Evolutionary conservation across 2,329 filamentous ascomycete genomes (phyloP), one percentile per base, ranked within the genome.

Genomic region (Neofusicoccum cordaticola): DNA sequence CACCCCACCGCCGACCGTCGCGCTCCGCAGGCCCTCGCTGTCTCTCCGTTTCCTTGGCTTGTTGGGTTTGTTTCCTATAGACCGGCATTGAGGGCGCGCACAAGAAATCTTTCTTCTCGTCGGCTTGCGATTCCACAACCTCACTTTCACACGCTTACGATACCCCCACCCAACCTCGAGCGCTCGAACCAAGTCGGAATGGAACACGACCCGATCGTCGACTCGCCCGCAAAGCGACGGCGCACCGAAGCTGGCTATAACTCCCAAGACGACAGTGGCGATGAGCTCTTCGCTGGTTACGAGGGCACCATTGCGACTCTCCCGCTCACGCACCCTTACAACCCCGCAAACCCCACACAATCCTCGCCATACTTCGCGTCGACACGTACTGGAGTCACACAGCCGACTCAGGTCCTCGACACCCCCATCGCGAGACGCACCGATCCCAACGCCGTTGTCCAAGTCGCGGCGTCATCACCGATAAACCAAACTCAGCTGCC

Each of bases 381-480:
- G 2, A 15, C 13, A 7, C 15, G 31, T 9, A 27, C 42, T 4
- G n/a, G 15, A 4, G 22, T 45, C 51, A 88, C 86, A 13, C 87
- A 89, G 70, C 86, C 87, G 0, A 89, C 85, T 11, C 87, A 89
- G 70, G 77, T 87, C 39, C 75, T 88, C 31, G 79, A 81, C 15
- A 75, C 76, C 56, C 76, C 79, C 2, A 71, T 75, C 39, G 68
- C 75, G 44, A 73, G 71, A 31, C 74, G 75, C 37, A 73, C 72
- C 34, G 70, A 70, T 47, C 63, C 68, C 19, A 45, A 67, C 56
- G 27, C 82, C 42, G 74, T 84, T 58, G 81, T 97, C 64, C 93
- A 97, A 75, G 93, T 97, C 2, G 88, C 90, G 35, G 91, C 92
- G n/a, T 97, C 93, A 2, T 97, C 94, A 0, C 93, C 93, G 1